Percentiles rank a stretch among this genome's conserved stretches.
Evolutionary conservation across 805 yeast species (phyloP).

Genomic region (Schwanniomyces pseudopolymorphus): DNA sequence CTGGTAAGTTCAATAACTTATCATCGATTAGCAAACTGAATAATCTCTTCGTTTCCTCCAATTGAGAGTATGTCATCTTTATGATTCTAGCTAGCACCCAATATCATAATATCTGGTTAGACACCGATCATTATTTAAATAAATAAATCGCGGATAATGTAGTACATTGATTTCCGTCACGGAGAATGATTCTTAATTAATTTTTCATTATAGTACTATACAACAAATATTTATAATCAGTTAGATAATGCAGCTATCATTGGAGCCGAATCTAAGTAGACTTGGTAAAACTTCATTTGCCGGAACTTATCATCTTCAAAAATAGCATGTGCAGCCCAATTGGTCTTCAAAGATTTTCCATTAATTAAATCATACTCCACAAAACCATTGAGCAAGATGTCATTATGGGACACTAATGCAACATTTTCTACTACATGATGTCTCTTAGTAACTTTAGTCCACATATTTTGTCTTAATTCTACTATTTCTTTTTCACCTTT

Average conservation of each 20-base stretch:
- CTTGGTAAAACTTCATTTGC: constrained; percentile 11
- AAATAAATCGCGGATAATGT: background rate
- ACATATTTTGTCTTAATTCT: constrained; percentile 11
- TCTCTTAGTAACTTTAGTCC: constrained; percentile 11
- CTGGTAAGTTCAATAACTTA: constrained; percentile 12
- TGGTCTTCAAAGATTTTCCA: constrained; percentile 5
- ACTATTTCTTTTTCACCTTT: constrained; percentile 7
- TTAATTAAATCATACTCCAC: constrained; percentile 11
- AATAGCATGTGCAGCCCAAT: constrained; percentile 10
- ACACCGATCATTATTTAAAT: background rate
- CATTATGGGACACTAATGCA: constrained; percentile 3
- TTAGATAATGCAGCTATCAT: background rate
- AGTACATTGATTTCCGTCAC: background rate
- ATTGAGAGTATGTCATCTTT: constrained; percentile 6
- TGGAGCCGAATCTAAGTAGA: constrained; percentile 9
- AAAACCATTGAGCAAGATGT: constrained; percentile 9
- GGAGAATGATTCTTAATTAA: background rate
- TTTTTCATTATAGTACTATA: background rate
- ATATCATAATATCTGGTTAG: background rate
- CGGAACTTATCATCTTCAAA: constrained; percentile 2
- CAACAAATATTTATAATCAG: background rate
- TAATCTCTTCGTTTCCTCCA: constrained; percentile 12
- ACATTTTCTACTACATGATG: constrained; percentile 11
- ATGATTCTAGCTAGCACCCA: background rate
- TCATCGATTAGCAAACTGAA: constrained; percentile 6